These are phyloP conservation scores for Phytophthora fragariaefolia DNA, from an alignment of 352 stramenopile genomes.

Conservation along the genomic window DNA sequence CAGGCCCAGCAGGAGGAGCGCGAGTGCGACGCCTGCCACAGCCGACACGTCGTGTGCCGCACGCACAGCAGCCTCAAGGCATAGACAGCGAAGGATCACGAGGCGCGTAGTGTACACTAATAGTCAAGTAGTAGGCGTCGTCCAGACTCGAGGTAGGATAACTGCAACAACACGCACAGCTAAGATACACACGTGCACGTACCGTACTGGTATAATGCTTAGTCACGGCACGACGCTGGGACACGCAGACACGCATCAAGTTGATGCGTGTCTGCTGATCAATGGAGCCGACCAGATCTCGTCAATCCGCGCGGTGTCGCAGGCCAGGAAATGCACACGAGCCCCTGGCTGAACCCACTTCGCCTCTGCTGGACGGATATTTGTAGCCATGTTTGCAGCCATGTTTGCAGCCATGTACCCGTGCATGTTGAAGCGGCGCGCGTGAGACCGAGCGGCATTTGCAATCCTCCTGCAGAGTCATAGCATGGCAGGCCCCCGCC, in stretches of 20 bases:
- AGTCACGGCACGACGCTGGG: no score
- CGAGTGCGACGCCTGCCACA: slow-evolving; percentile 43
- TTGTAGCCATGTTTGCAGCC: neutral
- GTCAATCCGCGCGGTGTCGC: slow-evolving; percentile 12
- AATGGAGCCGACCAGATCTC: neutral
- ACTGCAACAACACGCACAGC: neutral
- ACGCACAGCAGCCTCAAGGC: slow-evolving; percentile 31
- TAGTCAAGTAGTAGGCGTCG: neutral
- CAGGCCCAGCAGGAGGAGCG: slow-evolving; percentile 24
- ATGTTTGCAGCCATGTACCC: slow-evolving; percentile 17
- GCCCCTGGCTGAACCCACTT: neutral
- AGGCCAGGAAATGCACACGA: neutral
- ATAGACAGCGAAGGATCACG: slow-evolving; percentile 4
- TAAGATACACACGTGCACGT: no score
- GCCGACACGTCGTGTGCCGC: slow-evolving; percentile 40
- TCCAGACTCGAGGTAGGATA: neutral
- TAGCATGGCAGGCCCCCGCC: slow-evolving; percentile 25
- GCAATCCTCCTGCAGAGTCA: slow-evolving; percentile 2
- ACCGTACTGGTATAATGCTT: no score
- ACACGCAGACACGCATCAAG: neutral
- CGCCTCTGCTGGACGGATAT: slow-evolving; percentile 10
- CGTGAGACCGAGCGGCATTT: slow-evolving; percentile 1
- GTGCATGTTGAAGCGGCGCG: neutral
- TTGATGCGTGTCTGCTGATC: no score
- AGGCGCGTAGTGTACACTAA: slow-evolving; percentile 17